These are phyloP conservation scores for Populus hybrid DNA, from an alignment of 441 rosid genomes.

Conservation along the genomic window DNA sequence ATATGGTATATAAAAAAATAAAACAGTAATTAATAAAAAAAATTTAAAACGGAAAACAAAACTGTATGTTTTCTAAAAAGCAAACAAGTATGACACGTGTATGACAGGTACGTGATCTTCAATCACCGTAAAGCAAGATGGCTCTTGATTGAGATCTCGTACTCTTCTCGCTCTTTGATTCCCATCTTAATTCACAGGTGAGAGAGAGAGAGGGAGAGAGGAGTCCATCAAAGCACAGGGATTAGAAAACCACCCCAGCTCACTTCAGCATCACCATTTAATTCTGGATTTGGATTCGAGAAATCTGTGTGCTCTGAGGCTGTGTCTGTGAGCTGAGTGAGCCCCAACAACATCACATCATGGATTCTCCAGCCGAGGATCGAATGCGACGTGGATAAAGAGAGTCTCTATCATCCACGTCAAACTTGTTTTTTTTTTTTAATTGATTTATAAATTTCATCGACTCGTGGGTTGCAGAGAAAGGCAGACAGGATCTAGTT, in stretches of 20 bases:
- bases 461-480: not conserved
- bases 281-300: not conserved
- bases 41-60: too few species aligned
- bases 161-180: not conserved
- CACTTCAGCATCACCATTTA: not conserved
- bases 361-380: not conserved
- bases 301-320: not conserved
- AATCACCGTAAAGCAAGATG: not conserved
- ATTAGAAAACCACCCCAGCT: not conserved
- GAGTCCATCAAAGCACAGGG: not conserved
- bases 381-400: conserved; percentile 4
- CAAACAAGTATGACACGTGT: conserved; percentile 15
- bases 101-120: conserved; percentile 7
- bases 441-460: not conserved
- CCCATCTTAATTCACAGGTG: not conserved
- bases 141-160: not conserved
- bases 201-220: too few species aligned
- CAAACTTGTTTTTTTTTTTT: not conserved
- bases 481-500: not conserved
- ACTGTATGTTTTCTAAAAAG: not conserved
- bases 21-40: too few species aligned
- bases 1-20: too few species aligned
- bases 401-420: conserved; percentile 12
- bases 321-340: not conserved
- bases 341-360: not conserved